phyloP scores from a whole-genome alignment of 345 rosid genomes.

The Brassica cretica region DNA sequence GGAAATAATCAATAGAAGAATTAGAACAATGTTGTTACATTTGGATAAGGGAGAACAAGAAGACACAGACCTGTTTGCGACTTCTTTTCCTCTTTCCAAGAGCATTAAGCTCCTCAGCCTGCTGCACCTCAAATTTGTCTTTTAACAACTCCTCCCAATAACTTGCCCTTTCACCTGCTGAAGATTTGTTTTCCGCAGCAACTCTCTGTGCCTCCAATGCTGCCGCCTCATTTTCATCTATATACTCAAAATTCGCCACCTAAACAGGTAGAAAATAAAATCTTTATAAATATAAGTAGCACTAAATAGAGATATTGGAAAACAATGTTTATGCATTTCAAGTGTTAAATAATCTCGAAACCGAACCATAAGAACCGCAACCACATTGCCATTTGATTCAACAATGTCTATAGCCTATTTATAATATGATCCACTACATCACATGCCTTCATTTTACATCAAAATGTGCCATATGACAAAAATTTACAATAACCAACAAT shows the following conservation, averaged over 20 bases:
- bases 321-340: not conserved
- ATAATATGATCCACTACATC: not conserved
- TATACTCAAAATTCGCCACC: conserved; percentile 98
- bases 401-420: not conserved
- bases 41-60: conserved; percentile 14
- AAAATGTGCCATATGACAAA: not conserved
- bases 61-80: conserved; percentile 78
- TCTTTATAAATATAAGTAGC: not conserved
- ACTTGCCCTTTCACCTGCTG: conserved; percentile 60
- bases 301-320: not conserved
- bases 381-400: not conserved
- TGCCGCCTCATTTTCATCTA: conserved; percentile 76
- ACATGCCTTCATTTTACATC: not conserved
- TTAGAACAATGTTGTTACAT: conserved; percentile 17
- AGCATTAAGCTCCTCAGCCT: conserved; percentile 77
- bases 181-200: conserved; percentile 56
- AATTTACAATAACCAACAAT: not conserved
- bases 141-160: conserved; percentile 94
- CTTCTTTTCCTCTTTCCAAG: conserved; percentile 96
- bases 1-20: conserved; percentile 20
- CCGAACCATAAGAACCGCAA: not conserved
- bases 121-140: conserved; percentile 79
- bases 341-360: not conserved
- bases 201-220: conserved; percentile 68
- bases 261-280: conserved; percentile 34